Evolutionary conservation across 495 filamentous ascomycete genomes (phyloP).

Genomic region (Sabuloglossum arenarium): DNA sequence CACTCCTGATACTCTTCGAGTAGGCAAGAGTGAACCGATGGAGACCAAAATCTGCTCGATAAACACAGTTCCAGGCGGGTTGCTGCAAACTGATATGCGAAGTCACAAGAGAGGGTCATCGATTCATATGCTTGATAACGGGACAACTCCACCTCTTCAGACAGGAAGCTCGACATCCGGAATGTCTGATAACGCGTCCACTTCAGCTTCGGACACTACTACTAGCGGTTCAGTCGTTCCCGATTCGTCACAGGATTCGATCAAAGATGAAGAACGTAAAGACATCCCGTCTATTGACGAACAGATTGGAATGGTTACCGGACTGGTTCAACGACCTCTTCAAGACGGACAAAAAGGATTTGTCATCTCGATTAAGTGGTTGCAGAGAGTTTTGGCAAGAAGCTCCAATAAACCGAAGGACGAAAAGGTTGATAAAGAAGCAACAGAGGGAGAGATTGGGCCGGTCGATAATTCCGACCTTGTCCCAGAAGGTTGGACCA

Average conservation of each 20-base stretch:
- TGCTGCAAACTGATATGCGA: background rate
- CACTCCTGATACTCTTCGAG: background rate
- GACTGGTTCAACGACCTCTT: conserved; percentile 27
- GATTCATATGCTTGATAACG: conserved; percentile 16
- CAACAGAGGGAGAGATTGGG: conserved; percentile 42
- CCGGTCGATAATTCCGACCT: conserved; percentile 66
- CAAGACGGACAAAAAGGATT: conserved; percentile 55
- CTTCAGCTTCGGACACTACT: background rate
- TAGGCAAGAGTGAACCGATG: background rate
- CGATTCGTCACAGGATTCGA: background rate
- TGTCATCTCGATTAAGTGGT: conserved; percentile 61
- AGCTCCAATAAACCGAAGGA: conserved; percentile 30
- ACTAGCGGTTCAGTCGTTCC: background rate
- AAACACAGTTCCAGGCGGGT: background rate
- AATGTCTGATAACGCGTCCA: background rate
- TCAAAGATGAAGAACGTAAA: background rate
- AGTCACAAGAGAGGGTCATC: conserved; percentile 10
- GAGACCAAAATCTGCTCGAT: background rate
- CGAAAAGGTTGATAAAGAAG: conserved; percentile 34
- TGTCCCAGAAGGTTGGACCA: conserved; percentile 10
- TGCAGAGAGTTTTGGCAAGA: conserved; percentile 49
- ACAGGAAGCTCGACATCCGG: background rate
- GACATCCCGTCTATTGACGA: conserved; percentile 30
- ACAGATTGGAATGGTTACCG: conserved; percentile 50
- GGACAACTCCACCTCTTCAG: background rate